Evolutionary conservation across 495 filamentous ascomycete species (phyloP), one percentile per base, ranked within the genome.

Genomic region (Neurospora sp.): DNA sequence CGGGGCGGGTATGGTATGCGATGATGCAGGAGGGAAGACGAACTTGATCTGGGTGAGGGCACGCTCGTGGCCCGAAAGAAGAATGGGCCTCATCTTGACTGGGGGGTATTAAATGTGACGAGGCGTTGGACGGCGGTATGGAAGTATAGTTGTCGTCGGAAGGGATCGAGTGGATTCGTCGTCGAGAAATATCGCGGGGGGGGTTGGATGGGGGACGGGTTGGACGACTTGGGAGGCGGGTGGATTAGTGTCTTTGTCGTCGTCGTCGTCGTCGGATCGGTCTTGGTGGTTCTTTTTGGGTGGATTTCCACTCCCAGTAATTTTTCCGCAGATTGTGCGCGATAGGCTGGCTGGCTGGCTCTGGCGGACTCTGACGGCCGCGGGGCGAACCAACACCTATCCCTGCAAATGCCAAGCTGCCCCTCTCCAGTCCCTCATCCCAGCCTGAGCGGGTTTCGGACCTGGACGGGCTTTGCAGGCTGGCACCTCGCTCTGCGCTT

Each of bases 31-130:
- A 42, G 48, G 42, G 42, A 70, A n/a, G 65, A 77, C 87, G 73
- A 84, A 93, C 90, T 94, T 97, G 83, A 99, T 96, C 82, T 99
- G 96, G 79, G 94, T 98, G 81, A 99, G 88, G 83, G 96, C 94
- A 85, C 96, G 94, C 88, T 98, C 96, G 89, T 99, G 96, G 84
- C 96, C 96, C 83, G 93, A 90, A 77, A 99, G 85, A 76, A 99
- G 87, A 82, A 98, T 96, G 78, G 96, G 96, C 83, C 96, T 91
- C 96, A 99, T 99, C 70, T 81, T 88, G 78, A 75, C 73, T 74
- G 72, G 69, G 22, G 27, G 22, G 3, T 65, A 65, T 65, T 35
- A 61, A 35, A 35, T 65, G 1, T 61, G 22, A 61, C 53, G 53
- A 65, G 22, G 48, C 27, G 53, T 65, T 18, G 53, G 53, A 65